Conservation (phyloP, 2,329 filamentous ascomycete species). For the Metarhizium sp. region DNA sequence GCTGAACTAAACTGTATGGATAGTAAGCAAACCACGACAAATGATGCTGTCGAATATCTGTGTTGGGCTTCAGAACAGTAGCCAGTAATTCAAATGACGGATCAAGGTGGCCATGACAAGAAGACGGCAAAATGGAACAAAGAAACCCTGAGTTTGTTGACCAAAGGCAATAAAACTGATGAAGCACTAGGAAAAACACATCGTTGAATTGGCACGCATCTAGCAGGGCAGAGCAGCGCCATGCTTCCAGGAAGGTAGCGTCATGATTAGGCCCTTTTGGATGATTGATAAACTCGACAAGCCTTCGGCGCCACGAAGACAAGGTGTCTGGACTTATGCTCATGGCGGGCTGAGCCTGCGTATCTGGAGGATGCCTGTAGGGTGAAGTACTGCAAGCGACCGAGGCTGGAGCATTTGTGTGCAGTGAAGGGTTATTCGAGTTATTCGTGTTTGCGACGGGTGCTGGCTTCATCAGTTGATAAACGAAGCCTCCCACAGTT, state of each 20-base stretch:
- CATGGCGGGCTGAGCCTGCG: too few relatives aligned
- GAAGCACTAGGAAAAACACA: slow-evolving; percentile 53
- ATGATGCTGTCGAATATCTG: slow-evolving; percentile 12
- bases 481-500: too few relatives aligned
- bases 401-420: too few relatives aligned
- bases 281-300: too few relatives aligned
- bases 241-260: slow-evolving; percentile 25
- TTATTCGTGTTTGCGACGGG: too few relatives aligned
- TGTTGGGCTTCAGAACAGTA: slow-evolving; percentile 16
- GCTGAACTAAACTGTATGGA: slow-evolving; percentile 7
- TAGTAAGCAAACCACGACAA: slow-evolving; percentile 21
- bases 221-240: slow-evolving; percentile 43
- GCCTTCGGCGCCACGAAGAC: too few relatives aligned
- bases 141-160: slow-evolving; percentile 27
- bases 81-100: slow-evolving; percentile 9
- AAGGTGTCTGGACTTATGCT: too few relatives aligned
- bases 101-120: slow-evolving; percentile 10
- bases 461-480: too few relatives aligned
- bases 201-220: slow-evolving; percentile 46
- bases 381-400: too few relatives aligned
- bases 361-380: too few relatives aligned
- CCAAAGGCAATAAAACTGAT: slow-evolving; percentile 56
- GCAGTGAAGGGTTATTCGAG: too few relatives aligned
- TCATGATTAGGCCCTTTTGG: too few relatives aligned
- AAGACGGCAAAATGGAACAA: slow-evolving; percentile 13